Conservation (phyloP, 2,329 filamentous ascomycete species). For the Fusarium oxysporum region DNA sequence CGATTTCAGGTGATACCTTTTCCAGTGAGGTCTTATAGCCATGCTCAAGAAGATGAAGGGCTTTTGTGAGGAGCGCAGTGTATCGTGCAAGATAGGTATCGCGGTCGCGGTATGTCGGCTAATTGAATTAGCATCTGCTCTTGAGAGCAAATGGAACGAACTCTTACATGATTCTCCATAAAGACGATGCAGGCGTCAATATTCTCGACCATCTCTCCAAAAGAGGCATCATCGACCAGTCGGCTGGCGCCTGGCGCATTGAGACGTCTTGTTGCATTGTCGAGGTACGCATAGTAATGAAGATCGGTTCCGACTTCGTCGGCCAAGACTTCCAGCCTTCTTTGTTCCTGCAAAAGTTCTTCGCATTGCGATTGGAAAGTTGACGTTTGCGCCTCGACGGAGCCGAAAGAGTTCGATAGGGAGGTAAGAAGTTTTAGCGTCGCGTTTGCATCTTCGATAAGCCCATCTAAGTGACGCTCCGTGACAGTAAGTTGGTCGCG, state of each 20-base stretch:
- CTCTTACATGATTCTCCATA: constrained; percentile 83
- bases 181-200: constrained; percentile 93
- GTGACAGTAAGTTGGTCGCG: constrained; percentile 84
- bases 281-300: constrained; percentile 94
- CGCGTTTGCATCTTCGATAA: constrained; percentile 81
- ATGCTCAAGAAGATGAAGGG: constrained; percentile 70
- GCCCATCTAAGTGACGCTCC: constrained; percentile 81
- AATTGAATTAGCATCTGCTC: constrained; percentile 6
- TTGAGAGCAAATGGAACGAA: constrained; percentile 16
- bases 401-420: constrained; percentile 86
- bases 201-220: constrained; percentile 87
- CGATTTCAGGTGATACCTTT: constrained; percentile 65
- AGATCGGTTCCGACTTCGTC: constrained; percentile 88
- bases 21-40: constrained; percentile 66
- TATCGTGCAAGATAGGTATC: constrained; percentile 90
- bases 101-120: constrained; percentile 87
- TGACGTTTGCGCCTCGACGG: constrained; percentile 91
- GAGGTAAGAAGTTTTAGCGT: constrained; percentile 81
- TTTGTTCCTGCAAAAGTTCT: constrained; percentile 84
- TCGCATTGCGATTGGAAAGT: constrained; percentile 94
- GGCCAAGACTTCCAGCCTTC: constrained; percentile 80
- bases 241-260: constrained; percentile 92
- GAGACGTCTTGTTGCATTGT: constrained; percentile 87
- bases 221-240: constrained; percentile 84
- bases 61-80: constrained; percentile 78